Percentiles rank a stretch among this genome's conserved stretches.
phyloP scores from a whole-genome alignment of 2,329 filamentous ascomycete species.

The Sarocladium oryzae region DNA sequence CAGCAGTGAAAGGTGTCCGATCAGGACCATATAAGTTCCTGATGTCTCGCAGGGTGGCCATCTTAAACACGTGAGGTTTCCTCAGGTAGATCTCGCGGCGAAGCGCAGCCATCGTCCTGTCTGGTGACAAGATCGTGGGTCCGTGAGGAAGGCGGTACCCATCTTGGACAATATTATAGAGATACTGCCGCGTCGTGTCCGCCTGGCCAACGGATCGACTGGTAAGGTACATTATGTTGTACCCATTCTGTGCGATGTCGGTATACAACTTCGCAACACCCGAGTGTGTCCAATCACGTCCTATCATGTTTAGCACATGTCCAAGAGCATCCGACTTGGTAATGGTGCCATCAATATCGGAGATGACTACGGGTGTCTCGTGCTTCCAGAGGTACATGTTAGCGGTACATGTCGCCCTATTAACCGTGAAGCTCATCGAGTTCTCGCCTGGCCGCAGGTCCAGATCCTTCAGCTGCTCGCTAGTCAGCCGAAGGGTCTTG shows the following conservation, averaged over 20 bases:
- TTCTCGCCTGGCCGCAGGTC: slow-evolving; percentile 82
- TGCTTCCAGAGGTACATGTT: slow-evolving; percentile 93
- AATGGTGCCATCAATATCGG: slow-evolving; percentile 97
- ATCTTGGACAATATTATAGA: slow-evolving; percentile 85
- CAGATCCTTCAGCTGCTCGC: slow-evolving; percentile 85
- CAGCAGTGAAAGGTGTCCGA: slow-evolving; percentile 85
- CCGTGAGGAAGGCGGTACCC: slow-evolving; percentile 80
- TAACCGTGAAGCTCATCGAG: slow-evolving; percentile 92
- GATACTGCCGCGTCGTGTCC: slow-evolving; percentile 81
- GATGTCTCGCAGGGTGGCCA: slow-evolving; percentile 95
- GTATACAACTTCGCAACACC: slow-evolving; percentile 96
- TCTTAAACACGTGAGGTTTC: slow-evolving; percentile 98
- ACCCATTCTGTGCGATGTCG: slow-evolving; percentile 90
- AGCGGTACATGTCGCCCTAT: slow-evolving; percentile 84
- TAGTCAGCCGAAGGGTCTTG: slow-evolving; percentile 91
- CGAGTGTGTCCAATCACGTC: slow-evolving; percentile 94
- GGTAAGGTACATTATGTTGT: slow-evolving; percentile 98
- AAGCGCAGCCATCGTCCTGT: slow-evolving; percentile 88
- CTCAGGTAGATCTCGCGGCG: slow-evolving; percentile 88
- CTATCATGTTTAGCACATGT: slow-evolving; percentile 93
- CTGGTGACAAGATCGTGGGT: slow-evolving; percentile 90
- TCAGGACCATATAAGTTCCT: slow-evolving; percentile 75
- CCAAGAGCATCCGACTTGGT: slow-evolving; percentile 95
- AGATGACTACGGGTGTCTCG: slow-evolving; percentile 91
- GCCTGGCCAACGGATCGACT: slow-evolving; percentile 90